Percentiles rank a stretch among this genome's conserved stretches.
Evolutionary conservation across 495 filamentous ascomycete species (phyloP).

Genomic region (Lepraria neglecta): DNA sequence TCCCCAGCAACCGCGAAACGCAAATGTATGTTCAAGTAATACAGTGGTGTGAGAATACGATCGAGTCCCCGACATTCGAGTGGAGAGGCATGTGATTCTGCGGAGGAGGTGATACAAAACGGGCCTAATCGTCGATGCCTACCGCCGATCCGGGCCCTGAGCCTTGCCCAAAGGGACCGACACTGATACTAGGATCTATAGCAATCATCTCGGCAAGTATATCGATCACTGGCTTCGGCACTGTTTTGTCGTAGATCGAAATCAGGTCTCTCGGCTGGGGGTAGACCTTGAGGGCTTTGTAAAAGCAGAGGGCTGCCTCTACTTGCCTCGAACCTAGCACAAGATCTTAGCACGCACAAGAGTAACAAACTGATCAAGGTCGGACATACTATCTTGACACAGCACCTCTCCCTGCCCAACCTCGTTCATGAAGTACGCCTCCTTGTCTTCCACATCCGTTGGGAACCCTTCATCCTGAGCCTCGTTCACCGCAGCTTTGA

Average conservation of each 20-base stretch:
- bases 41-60: background rate
- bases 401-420: slow-evolving; percentile 79
- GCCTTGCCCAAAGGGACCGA: slow-evolving; percentile 18
- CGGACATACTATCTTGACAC: slow-evolving; percentile 57
- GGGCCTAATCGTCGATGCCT: slow-evolving; percentile 16
- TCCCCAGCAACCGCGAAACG: background rate
- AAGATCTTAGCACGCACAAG: slow-evolving; percentile 24
- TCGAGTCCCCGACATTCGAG: background rate
- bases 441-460: slow-evolving; percentile 80
- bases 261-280: slow-evolving; percentile 89
- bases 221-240: slow-evolving; percentile 89
- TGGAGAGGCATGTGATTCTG: slow-evolving; percentile 3
- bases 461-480: slow-evolving; percentile 91
- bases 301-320: slow-evolving; percentile 90
- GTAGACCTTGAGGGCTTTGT: slow-evolving; percentile 97
- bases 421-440: slow-evolving; percentile 90
- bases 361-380: background rate
- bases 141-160: slow-evolving; percentile 13
- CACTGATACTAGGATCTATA: slow-evolving; percentile 49
- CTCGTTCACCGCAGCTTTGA: slow-evolving; percentile 64
- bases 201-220: slow-evolving; percentile 98
- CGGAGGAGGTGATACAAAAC: slow-evolving; percentile 1
- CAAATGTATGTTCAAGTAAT: slow-evolving; percentile 14
- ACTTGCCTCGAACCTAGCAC: slow-evolving; percentile 59
- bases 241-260: slow-evolving; percentile 95